Conservation (phyloP, 2,329 filamentous ascomycete genomes). For the Fusarium paranaense region DNA sequence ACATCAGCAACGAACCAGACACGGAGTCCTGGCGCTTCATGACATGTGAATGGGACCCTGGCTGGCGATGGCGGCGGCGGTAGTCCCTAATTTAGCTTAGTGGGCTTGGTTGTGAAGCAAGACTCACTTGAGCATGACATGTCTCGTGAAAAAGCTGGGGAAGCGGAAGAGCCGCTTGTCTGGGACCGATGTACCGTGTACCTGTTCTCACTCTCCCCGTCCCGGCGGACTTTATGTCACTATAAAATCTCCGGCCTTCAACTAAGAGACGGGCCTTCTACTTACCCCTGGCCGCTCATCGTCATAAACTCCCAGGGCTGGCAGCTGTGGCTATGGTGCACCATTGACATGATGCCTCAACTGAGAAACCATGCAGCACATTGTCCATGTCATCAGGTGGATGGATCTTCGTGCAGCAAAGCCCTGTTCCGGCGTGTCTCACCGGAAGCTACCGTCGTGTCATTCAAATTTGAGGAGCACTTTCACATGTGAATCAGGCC, state of each 20-base stretch:
- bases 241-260: constrained; percentile 4
- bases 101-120: constrained; percentile 3
- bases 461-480: background rate
- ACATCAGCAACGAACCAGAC: background rate
- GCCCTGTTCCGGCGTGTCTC: background rate
- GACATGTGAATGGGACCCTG: constrained; percentile 35
- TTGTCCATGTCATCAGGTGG: background rate
- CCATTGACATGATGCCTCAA: background rate
- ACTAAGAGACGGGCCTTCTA: constrained; percentile 1
- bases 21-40: constrained; percentile 13
- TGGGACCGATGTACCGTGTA: constrained; percentile 6
- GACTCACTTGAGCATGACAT: constrained; percentile 13
- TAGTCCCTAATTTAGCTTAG: constrained; percentile 38
- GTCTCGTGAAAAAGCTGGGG: constrained; percentile 35
- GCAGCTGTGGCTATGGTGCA: background rate
- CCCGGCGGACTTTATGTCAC: constrained; percentile 8
- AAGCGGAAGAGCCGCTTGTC: constrained; percentile 11
- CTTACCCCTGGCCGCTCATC: constrained; percentile 1
- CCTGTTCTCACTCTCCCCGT: background rate
- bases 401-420: background rate
- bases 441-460: background rate
- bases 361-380: background rate
- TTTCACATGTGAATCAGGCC: constrained; percentile 30
- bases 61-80: constrained; percentile 26
- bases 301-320: background rate